A percentile compares a stretch with the other conserved stretches of the same genome.
Evolutionary conservation across 2,329 filamentous ascomycete genomes (phyloP).

Genomic region (Pezicula radicicola): DNA sequence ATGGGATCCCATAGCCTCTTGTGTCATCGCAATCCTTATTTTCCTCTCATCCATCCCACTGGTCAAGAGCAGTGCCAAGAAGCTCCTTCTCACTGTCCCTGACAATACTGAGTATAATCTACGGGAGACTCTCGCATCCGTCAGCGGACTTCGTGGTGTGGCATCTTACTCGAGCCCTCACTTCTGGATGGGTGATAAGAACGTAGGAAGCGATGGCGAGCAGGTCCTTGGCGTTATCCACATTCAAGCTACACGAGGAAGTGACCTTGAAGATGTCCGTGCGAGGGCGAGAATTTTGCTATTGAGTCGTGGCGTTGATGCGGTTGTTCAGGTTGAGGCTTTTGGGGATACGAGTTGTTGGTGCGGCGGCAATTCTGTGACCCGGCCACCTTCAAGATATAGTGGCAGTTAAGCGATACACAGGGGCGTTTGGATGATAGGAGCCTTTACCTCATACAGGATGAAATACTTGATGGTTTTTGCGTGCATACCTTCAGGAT

Average conservation of each 20-base stretch:
- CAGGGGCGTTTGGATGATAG: neutral
- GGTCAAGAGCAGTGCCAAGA: slow-evolving; percentile 78
- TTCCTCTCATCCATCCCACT: slow-evolving; percentile 89
- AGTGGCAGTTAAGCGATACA: neutral
- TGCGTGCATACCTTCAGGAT: too few relatives aligned
- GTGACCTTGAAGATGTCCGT: slow-evolving; percentile 79
- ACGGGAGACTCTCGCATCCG: slow-evolving; percentile 79
- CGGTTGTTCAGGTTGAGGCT: slow-evolving; percentile 83
- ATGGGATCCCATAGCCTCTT: slow-evolving; percentile 92
- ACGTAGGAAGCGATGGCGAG: slow-evolving; percentile 32
- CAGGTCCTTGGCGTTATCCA: slow-evolving; percentile 82
- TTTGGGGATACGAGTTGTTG: slow-evolving; percentile 70
- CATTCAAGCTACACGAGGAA: slow-evolving; percentile 68
- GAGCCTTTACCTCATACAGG: neutral
- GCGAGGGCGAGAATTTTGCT: slow-evolving; percentile 74
- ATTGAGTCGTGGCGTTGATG: slow-evolving; percentile 68
- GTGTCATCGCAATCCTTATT: slow-evolving; percentile 89
- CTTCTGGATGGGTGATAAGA: slow-evolving; percentile 85
- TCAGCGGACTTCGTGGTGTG: slow-evolving; percentile 79
- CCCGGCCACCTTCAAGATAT: neutral
- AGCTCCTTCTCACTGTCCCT: slow-evolving; percentile 80
- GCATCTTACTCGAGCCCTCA: slow-evolving; percentile 81
- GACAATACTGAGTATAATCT: slow-evolving; percentile 84
- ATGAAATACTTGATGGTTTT: too few relatives aligned
- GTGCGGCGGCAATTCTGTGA: slow-evolving; percentile 40